These are phyloP conservation scores for Pelargonium myrrhifolium DNA, from an alignment of 441 rosid genomes.

Conservation along the genomic window DNA sequence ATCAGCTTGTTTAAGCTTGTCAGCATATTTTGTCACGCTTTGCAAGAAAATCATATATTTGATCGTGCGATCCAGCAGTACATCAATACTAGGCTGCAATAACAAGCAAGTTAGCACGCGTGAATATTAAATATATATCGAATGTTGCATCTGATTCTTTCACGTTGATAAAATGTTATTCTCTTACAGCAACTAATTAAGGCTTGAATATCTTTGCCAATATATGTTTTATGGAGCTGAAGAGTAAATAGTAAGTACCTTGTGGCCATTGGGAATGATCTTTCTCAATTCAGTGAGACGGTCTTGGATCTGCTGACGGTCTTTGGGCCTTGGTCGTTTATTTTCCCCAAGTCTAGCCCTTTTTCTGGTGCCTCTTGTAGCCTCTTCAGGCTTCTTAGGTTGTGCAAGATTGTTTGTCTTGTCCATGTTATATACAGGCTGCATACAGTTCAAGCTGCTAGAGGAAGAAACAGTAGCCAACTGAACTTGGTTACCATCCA, in stretches of 20 bases:
- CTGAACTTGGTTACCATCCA: conserved; percentile 28
- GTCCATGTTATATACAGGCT: conserved; percentile 15
- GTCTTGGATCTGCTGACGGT: conserved; percentile 93
- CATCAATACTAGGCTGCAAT: conserved; percentile 78
- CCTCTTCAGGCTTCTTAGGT: conserved; percentile 48
- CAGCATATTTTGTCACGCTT: conserved; percentile 64
- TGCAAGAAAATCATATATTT: conserved; percentile 88
- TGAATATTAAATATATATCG: conserved; percentile 15
- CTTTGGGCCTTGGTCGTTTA: conserved; percentile 85
- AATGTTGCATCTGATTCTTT: neutral
- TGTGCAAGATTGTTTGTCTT: conserved; percentile 3
- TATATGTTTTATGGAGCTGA: conserved; percentile 5
- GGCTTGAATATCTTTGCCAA: neutral
- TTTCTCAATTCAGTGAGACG: conserved; percentile 77
- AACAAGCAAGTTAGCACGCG: conserved; percentile 16
- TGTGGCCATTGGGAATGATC: conserved; percentile 75
- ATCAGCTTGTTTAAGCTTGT: conserved; percentile 35
- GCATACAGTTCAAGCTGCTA: conserved; percentile 22
- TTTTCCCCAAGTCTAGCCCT: conserved; percentile 81
- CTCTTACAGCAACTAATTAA: too few species aligned
- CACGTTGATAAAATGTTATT: too few species aligned
- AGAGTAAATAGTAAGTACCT: conserved; percentile 41
- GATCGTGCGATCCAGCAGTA: conserved; percentile 68
- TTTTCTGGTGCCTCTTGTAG: conserved; percentile 42
- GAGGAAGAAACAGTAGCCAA: conserved; percentile 28